These are phyloP conservation scores for Monosporascus sp. DNA, from an alignment of 2,329 filamentous ascomycete species.

Conservation along the genomic window DNA sequence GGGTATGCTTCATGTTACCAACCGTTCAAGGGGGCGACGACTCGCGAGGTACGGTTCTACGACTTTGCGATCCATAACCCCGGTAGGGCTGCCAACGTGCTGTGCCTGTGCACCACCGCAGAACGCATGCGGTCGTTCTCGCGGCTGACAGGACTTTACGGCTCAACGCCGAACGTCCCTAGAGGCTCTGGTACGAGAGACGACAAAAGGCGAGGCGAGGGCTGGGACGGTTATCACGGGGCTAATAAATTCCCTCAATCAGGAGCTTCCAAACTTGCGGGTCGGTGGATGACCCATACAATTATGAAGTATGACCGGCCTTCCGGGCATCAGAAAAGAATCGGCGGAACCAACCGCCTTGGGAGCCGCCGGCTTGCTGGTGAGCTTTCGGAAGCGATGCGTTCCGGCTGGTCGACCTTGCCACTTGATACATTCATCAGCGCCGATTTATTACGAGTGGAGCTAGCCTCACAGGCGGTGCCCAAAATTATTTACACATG, in stretches of 20 bases:
- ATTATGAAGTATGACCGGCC: too few species aligned
- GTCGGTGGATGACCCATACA: too few species aligned
- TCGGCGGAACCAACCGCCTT: too few species aligned
- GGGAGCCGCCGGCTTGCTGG: too few species aligned
- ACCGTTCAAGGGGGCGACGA: neutral
- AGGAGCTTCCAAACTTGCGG: neutral
- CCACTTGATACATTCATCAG: too few species aligned
- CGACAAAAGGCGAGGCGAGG: neutral
- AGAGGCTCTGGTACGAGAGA: neutral
- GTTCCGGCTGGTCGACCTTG: too few species aligned
- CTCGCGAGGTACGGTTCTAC: neutral
- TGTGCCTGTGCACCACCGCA: neutral
- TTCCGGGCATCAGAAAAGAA: too few species aligned
- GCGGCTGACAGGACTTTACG: neutral
- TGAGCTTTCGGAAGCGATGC: too few species aligned
- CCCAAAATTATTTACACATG: too few species aligned
- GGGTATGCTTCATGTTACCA: neutral
- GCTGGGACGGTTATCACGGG: neutral
- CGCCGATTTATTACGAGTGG: too few species aligned
- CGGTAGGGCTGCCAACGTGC: neutral
- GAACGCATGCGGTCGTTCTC: neutral
- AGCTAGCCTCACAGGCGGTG: too few species aligned
- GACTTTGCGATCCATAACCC: neutral
- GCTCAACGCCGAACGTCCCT: neutral
- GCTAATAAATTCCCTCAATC: neutral